Conservation (phyloP, 2,329 filamentous ascomycete genomes). For the Fusarium sp. region DNA sequence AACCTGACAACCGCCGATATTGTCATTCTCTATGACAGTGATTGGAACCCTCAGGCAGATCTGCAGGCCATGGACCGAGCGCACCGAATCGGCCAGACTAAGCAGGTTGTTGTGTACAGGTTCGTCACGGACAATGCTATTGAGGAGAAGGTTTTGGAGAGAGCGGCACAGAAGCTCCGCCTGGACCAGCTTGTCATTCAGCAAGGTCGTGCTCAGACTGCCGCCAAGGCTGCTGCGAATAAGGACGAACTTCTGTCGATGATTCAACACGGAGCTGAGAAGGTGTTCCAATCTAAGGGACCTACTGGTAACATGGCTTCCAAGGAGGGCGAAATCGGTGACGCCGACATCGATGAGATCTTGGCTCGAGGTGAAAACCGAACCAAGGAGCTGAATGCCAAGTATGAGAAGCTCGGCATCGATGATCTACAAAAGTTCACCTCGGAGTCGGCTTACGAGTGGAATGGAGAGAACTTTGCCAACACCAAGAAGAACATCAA, state of each 20-base stretch:
- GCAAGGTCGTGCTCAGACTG: conserved; percentile 92
- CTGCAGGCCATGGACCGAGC: conserved; percentile 98
- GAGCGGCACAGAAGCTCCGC: conserved; percentile 95
- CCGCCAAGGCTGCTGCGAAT: conserved; percentile 89
- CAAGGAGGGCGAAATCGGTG: conserved; percentile 74
- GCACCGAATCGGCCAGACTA: conserved; percentile 98
- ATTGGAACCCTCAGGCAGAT: conserved; percentile 99
- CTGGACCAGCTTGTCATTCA: conserved; percentile 98
- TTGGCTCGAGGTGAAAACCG: conserved; percentile 87
- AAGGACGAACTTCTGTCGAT: conserved; percentile 97
- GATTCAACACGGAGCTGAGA: conserved; percentile 99
- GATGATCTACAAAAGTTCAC: conserved; percentile 98
- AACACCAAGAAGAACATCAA: conserved; percentile 92
- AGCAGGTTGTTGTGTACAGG: conserved; percentile 95
- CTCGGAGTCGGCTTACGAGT: conserved; percentile 97
- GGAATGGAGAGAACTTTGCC: conserved; percentile 97
- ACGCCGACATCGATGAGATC: conserved; percentile 92
- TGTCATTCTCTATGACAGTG: conserved; percentile 95
- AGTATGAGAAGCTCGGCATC: conserved; percentile 96
- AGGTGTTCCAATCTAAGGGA: conserved; percentile 84
- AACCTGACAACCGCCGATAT: conserved; percentile 96
- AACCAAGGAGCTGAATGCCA: conserved; percentile 89
- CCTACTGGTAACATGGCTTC: conserved; percentile 70
- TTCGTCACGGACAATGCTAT: conserved; percentile 99
- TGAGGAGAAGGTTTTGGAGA: conserved; percentile 96